Evolutionary conservation across 2,329 filamentous ascomycete species (phyloP).

Genomic region (Penicillium sp.): DNA sequence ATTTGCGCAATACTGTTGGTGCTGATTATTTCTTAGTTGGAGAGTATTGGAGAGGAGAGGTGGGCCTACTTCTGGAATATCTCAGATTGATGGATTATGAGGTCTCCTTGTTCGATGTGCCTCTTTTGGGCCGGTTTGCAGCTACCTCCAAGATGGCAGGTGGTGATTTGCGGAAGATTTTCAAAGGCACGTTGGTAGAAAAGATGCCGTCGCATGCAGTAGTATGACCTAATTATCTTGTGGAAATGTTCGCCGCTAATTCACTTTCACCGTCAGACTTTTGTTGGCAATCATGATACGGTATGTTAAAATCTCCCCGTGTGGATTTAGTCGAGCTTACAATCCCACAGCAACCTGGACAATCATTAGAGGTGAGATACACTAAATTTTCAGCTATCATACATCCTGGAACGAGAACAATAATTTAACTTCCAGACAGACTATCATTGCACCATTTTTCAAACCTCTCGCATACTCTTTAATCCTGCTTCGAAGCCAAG

Average conservation of each 20-base stretch:
- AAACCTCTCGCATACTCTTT: constrained; percentile 70
- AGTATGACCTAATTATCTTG: constrained; percentile 37
- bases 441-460: constrained; percentile 63
- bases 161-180: constrained; percentile 61
- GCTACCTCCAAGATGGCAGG: constrained; percentile 54
- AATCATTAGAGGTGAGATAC: constrained; percentile 53
- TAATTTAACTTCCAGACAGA: constrained; percentile 30
- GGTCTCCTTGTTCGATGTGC: constrained; percentile 64
- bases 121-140: constrained; percentile 66
- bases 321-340: not conserved
- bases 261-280: constrained; percentile 46
- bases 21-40: constrained; percentile 63
- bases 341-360: constrained; percentile 54
- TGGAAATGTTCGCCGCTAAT: not conserved
- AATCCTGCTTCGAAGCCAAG: constrained; percentile 64
- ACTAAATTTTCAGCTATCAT: not conserved
- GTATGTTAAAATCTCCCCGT: constrained; percentile 23
- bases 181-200: constrained; percentile 59
- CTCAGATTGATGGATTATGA: constrained; percentile 58
- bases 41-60: constrained; percentile 65
- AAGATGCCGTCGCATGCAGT: constrained; percentile 56
- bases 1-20: constrained; percentile 52
- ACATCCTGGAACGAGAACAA: not conserved
- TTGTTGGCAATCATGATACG: constrained; percentile 72
- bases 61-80: constrained; percentile 56